Percentiles rank a stretch among this genome's conserved stretches.
These are phyloP conservation scores for Penicillium freii DNA, from an alignment of 2,329 filamentous ascomycete genomes.

Conservation along the genomic window DNA sequence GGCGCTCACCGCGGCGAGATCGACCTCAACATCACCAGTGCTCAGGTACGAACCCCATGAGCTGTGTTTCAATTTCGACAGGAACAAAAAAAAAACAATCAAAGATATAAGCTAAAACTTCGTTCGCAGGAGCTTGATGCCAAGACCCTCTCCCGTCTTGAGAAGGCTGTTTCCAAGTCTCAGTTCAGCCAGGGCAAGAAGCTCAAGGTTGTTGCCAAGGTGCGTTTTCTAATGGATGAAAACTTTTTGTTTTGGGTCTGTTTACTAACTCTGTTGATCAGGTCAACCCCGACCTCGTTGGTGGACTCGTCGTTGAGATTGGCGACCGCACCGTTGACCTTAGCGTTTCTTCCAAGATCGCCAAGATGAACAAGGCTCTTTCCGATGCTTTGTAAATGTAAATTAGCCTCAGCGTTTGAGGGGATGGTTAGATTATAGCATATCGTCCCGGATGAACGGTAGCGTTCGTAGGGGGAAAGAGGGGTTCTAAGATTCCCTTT, in stretches of 20 bases:
- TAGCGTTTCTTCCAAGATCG: constrained; percentile 88
- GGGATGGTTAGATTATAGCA: constrained; percentile 25
- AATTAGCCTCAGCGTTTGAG: constrained; percentile 25
- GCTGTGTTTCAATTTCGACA: background rate
- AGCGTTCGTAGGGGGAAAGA: constrained; percentile 20
- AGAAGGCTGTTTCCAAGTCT: constrained; percentile 85
- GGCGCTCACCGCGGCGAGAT: constrained; percentile 87
- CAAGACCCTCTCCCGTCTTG: constrained; percentile 81
- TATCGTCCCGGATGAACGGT: constrained; percentile 29
- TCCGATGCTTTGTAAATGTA: constrained; percentile 87
- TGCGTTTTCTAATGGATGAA: constrained; percentile 40
- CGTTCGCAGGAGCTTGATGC: constrained; percentile 70
- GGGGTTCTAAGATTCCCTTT: constrained; percentile 4
- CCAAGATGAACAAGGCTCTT: constrained; percentile 99
- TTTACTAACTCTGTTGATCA: constrained; percentile 35
- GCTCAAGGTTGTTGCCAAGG: constrained; percentile 93
- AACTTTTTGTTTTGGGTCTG: background rate
- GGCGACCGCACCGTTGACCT: constrained; percentile 98
- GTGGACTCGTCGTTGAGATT: constrained; percentile 92
- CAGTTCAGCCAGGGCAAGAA: constrained; percentile 90
- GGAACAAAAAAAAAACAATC: background rate
- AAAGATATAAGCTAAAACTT: background rate
- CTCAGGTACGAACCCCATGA: constrained; percentile 62
- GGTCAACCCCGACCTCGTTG: constrained; percentile 93
- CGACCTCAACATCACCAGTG: constrained; percentile 87